Evolutionary conservation across 345 rosid genomes (phyloP), one percentile per base, ranked within the genome.

Genomic region (Bruguiera gymnorhiza): DNA sequence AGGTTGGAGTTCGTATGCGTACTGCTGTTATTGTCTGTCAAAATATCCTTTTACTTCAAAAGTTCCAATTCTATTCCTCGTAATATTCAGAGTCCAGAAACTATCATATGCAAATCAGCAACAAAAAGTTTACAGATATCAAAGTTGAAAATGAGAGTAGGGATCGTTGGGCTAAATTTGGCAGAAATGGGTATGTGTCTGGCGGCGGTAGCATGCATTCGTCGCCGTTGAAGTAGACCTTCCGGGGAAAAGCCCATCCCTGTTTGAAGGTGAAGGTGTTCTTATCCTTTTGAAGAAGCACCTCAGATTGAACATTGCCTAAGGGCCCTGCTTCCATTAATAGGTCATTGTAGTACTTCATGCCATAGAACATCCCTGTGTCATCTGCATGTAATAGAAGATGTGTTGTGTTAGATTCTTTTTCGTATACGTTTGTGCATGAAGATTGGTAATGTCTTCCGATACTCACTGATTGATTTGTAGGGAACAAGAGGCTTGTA

Each of bases 201-300:
- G 98, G 98, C 31, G 91, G 85, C 9, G 97, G 97, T 18, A 91
- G 77, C 89, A 88, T 84, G 79, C 98, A 91, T 61, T 89, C 97
- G 46, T 94, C 96, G 0, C 99, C 99, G 72, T 92, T 89, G 81
- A 94, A 89, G 79, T 94, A 94, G 6, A 91, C 96, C 79, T 85
- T 88, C 68, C 91, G 70, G 0, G 98, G 97, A 75, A 94, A 91
- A 1, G 96, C 97, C 97, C 98, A 91, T 54, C 98, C 98, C 46
- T 91, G 88, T 75, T 86, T 87, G 75, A 94, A 85, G 62, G 91
- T 88, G 73, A 94, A 91, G 20, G 89, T 88, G 79, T 85, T 82
- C 78, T 77, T 60, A 74, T 94, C 89, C 81, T 91, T 91, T 81
- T 79, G 88, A n/a, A 91, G 74, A 32, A 94, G 92, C 48, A 88